Conservation (phyloP, 108 stramenopile species). For the Licmophora abbreviata region DNA sequence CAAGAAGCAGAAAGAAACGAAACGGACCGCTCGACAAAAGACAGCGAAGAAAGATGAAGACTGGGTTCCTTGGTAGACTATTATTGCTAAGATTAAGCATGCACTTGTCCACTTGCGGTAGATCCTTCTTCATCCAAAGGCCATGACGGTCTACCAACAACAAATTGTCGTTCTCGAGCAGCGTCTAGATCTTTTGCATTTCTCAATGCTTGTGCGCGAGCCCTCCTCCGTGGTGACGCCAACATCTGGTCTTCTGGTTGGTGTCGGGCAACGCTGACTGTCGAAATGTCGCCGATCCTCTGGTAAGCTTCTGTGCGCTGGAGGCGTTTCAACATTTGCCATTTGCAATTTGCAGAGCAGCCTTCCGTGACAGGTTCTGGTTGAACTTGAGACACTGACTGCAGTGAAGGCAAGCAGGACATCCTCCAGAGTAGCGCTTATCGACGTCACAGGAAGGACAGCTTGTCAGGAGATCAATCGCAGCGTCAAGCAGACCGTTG, state of each 20-base stretch:
- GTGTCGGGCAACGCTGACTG: background rate
- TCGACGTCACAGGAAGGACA: constrained; percentile 56
- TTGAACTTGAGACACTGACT: constrained; percentile 78
- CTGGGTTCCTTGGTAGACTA: constrained; percentile 10
- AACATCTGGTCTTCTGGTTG: background rate
- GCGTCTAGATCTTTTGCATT: constrained; percentile 33
- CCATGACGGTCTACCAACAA: constrained; percentile 53
- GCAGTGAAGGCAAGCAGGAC: constrained; percentile 70
- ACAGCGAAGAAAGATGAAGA: constrained; percentile 8
- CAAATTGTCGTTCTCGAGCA: constrained; percentile 33
- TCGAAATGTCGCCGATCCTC: constrained; percentile 7
- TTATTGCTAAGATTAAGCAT: too few species aligned
- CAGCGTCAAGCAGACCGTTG: constrained; percentile 44
- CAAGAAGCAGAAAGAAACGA: constrained; percentile 25
- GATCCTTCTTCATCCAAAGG: constrained; percentile 11
- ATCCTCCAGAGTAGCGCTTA: constrained; percentile 59
- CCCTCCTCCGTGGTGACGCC: constrained; percentile 1
- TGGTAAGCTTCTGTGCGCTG: constrained; percentile 33
- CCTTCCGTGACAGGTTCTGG: constrained; percentile 25
- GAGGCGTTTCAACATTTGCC: constrained; percentile 44
- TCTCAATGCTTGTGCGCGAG: constrained; percentile 27
- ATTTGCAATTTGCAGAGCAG: constrained; percentile 45
- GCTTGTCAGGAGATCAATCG: constrained; percentile 54
- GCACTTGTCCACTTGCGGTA: too few species aligned
- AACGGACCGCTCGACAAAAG: constrained; percentile 6